Evolutionary conservation across 805 yeast species (phyloP).

Genomic region (Candida glaebosa): DNA sequence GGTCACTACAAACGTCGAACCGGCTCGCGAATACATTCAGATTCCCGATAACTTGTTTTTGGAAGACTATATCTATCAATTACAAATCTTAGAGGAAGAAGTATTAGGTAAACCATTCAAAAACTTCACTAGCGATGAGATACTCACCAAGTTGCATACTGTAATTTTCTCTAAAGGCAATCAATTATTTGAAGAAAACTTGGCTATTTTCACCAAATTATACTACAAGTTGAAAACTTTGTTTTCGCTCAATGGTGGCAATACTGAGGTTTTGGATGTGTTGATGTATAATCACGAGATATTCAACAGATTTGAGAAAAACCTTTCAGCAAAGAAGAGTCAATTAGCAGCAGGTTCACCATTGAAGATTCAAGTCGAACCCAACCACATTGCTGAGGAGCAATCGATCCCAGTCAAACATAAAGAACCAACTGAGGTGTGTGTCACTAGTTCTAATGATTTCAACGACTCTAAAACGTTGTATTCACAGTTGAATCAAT

Average conservation of each 20-base stretch:
- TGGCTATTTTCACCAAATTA: conserved; percentile 7
- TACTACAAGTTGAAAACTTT: conserved; percentile 48
- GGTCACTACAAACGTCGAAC: conserved; percentile 2
- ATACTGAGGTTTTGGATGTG: conserved; percentile 53
- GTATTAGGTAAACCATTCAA: conserved; percentile 7
- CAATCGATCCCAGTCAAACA: not conserved
- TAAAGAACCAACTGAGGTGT: not conserved
- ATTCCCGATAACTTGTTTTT: conserved; percentile 16
- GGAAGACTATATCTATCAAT: conserved; percentile 14
- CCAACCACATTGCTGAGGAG: not conserved
- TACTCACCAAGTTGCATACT: conserved; percentile 10
- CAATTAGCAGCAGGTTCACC: not conserved
- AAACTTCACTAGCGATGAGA: conserved; percentile 8
- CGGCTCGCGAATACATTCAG: conserved; percentile 9
- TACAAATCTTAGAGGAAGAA: conserved; percentile 11
- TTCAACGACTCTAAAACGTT: not conserved
- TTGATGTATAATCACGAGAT: conserved; percentile 11
- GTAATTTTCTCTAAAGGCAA: conserved; percentile 7
- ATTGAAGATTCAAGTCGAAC: not conserved
- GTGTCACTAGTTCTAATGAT: not conserved
- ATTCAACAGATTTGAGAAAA: conserved; percentile 13
- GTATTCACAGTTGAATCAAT: conserved; percentile 5
- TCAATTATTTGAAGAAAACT: conserved; percentile 1
- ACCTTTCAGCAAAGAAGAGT: not conserved
- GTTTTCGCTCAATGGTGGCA: conserved; percentile 54